Base-by-base conservation (phyloP, 306 rosid species). In the Chamaecrista fasciculata region DNA sequence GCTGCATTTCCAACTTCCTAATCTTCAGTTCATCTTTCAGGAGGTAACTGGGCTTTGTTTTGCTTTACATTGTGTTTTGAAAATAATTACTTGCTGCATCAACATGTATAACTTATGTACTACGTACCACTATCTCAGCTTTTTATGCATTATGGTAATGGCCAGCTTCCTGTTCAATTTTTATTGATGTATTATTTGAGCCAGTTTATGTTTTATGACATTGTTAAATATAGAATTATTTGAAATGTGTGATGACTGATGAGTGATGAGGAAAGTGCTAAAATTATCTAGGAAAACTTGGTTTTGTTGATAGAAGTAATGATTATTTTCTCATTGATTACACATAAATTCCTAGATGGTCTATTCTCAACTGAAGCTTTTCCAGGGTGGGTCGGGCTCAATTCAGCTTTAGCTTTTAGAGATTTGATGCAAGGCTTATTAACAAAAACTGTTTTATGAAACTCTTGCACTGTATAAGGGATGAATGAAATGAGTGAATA, bases 11-110 rank as follows among this genome's bases (percentile, higher is more conserved):
- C 75, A 62, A 70, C 70, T 81, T 51, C 53, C 50, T 68, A 72
- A 37, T 69, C 69, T 56, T 69, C 77, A 46, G 71, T 79, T 16
- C 81, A 64, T 75, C 63, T 69, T 75, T 77, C 62, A 55, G 49
- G 76, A 88, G 91, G 91, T 88, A 85, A 81, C 72, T 52, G 56
- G 73, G 53, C 29, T 72, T 50, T 61, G 39, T 62, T 71, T 52
- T 36, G 66, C 69, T 42, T 69, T 63, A 34, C 49, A 47, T 49
- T 52, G 61, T 67, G 50, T 31, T 33, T 49, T 19, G 34, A 26
- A 49, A 33, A 28, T 10, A 37, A 24, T 56, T 12, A 39, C 19
- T 8, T 16, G 18, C 36, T 21, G 20, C 33, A 52, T 11, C 67
- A 29, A 21, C 52, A 42, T 10, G 71, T 29, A 31, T 53, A 49